A percentile compares a stretch with the other conserved stretches of the same genome.
These are phyloP conservation scores for Magnusiomyces tetraspermus DNA, from an alignment of 1,139 yeast species.

Conservation along the genomic window DNA sequence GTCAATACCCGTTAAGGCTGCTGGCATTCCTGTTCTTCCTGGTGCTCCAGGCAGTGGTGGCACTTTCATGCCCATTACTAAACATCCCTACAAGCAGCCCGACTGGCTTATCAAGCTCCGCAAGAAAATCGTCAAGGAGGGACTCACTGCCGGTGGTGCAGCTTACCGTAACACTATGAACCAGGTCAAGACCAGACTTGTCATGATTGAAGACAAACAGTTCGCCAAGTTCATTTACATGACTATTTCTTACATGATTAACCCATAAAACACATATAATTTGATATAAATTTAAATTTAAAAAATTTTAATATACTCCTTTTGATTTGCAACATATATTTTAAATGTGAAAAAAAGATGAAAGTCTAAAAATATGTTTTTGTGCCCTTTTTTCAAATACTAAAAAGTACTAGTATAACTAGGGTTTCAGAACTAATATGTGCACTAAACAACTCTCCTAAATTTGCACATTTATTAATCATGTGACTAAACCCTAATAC, in stretches of 20 bases:
- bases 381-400: too few species aligned
- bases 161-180: background rate
- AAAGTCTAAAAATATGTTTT: too few species aligned
- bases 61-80: background rate
- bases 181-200: background rate
- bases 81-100: background rate
- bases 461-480: too few species aligned
- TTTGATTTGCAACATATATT: too few species aligned
- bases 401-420: too few species aligned
- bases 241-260: background rate
- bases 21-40: background rate
- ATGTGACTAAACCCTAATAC: too few species aligned
- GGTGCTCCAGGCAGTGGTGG: background rate
- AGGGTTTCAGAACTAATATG: too few species aligned
- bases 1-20: background rate
- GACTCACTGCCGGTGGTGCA: background rate
- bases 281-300: too few species aligned
- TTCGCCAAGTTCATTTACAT: conserved; percentile 2
- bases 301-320: too few species aligned
- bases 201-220: background rate
- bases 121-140: background rate
- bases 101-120: background rate
- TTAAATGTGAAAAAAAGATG: too few species aligned
- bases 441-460: too few species aligned
- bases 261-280: too few species aligned